phyloP scores from a whole-genome alignment of 2,329 filamentous ascomycete genomes.

The Teratosphaeria destructans region DNA sequence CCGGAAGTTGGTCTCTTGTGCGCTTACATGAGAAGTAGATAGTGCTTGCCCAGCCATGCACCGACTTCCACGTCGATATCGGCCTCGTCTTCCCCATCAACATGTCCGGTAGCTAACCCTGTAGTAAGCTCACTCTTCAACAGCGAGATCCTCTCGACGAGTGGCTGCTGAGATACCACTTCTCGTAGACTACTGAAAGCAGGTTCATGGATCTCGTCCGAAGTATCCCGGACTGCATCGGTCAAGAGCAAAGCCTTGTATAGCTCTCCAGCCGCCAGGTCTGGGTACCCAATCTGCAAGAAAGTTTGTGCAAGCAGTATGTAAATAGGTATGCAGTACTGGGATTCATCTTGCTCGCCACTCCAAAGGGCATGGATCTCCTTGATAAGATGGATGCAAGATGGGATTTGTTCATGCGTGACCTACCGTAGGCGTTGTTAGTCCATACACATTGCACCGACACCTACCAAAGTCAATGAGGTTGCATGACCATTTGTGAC shows the following conservation, averaged over 20 bases:
- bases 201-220: constrained; percentile 67
- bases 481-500: not conserved
- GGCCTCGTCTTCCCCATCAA: constrained; percentile 10
- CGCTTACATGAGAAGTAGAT: constrained; percentile 14
- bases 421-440: not conserved
- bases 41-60: constrained; percentile 40
- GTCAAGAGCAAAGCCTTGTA: constrained; percentile 81
- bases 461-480: not conserved
- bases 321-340: constrained; percentile 9
- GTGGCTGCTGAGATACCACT: constrained; percentile 15
- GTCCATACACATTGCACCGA: not conserved
- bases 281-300: constrained; percentile 69
- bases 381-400: not conserved
- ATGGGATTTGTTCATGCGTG: not conserved
- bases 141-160: constrained; percentile 29
- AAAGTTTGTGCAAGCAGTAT: constrained; percentile 59
- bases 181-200: constrained; percentile 2
- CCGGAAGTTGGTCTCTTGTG: not conserved
- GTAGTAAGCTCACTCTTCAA: constrained; percentile 20
- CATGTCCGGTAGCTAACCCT: constrained; percentile 11
- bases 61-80: constrained; percentile 17
- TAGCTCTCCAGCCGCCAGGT: constrained; percentile 80
- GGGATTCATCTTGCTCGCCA: not conserved
- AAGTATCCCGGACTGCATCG: constrained; percentile 68
- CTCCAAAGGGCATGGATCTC: not conserved